Percentiles rank a stretch among this genome's conserved stretches.
phyloP scores from a whole-genome alignment of 805 yeast genomes.

The Yarrowia porcina region DNA sequence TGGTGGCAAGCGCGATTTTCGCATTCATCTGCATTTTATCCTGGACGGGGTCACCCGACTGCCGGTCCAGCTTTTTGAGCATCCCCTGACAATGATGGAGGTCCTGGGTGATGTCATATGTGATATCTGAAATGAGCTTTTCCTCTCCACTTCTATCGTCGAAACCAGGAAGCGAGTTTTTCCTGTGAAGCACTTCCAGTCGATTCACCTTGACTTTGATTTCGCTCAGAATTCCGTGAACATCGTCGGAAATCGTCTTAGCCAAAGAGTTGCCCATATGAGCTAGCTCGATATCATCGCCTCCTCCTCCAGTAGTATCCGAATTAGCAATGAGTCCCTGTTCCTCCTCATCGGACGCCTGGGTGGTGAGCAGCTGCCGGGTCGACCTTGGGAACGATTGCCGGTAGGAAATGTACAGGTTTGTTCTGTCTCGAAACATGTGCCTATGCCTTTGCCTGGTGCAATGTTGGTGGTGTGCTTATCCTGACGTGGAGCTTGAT shows the following conservation, averaged over 20 bases:
- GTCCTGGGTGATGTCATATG: constrained; percentile 65
- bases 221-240: constrained; percentile 57
- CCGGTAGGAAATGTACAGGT: constrained; percentile 80
- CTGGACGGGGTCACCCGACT: constrained; percentile 33
- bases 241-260: constrained; percentile 60
- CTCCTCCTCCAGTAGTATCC: constrained; percentile 34
- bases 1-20: constrained; percentile 77
- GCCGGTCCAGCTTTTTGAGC: constrained; percentile 60
- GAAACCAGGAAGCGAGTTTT: constrained; percentile 82
- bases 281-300: constrained; percentile 53
- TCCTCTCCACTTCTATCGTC: constrained; percentile 77
- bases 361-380: constrained; percentile 30
- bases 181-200: constrained; percentile 69
- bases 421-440: constrained; percentile 95
- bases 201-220: constrained; percentile 56
- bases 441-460: background rate
- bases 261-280: constrained; percentile 75
- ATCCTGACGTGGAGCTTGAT: constrained; percentile 23
- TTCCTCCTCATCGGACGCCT: constrained; percentile 52
- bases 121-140: constrained; percentile 70
- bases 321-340: constrained; percentile 51
- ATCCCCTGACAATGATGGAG: constrained; percentile 77
- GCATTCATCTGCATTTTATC: constrained; percentile 19
- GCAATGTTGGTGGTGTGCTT: constrained; percentile 9
- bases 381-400: constrained; percentile 78